These are phyloP conservation scores for Teunomyces stri DNA, from an alignment of 805 yeast genomes.

Conservation along the genomic window DNA sequence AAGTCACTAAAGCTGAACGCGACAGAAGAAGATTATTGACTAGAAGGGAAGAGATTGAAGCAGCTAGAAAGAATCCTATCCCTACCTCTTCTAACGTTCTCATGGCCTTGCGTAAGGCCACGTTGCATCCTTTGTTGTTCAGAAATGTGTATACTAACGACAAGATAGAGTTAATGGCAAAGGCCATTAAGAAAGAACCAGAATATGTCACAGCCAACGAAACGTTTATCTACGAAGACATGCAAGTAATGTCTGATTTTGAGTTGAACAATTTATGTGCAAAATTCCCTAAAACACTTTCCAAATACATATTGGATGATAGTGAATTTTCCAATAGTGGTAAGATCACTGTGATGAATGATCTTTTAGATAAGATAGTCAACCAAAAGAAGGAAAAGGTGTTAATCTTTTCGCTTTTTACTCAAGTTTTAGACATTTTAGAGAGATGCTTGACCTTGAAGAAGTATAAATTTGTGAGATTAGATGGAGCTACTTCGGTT, in stretches of 20 bases:
- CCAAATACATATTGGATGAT: conserved; percentile 50
- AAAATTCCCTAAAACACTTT: conserved; percentile 66
- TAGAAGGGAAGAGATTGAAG: conserved; percentile 32
- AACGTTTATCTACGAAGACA: conserved; percentile 82
- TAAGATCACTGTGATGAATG: conserved; percentile 58
- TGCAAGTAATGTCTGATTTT: conserved; percentile 91
- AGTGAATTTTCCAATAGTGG: conserved; percentile 68
- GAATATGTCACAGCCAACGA: conserved; percentile 76
- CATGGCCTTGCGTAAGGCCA: conserved; percentile 89
- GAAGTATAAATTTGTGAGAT: conserved; percentile 69
- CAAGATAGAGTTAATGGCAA: conserved; percentile 63
- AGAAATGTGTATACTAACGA: conserved; percentile 60
- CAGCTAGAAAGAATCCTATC: conserved; percentile 30
- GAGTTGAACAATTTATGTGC: conserved; percentile 77
- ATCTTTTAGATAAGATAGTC: conserved; percentile 57
- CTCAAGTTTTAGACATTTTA: conserved; percentile 85
- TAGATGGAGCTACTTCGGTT: conserved; percentile 94
- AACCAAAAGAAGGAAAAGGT: conserved; percentile 62
- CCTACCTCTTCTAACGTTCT: conserved; percentile 64
- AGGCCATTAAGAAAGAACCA: conserved; percentile 75
- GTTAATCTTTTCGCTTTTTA: conserved; percentile 84
- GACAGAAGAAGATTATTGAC: conserved; percentile 40
- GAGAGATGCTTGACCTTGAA: conserved; percentile 68
- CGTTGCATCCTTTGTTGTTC: conserved; percentile 87
- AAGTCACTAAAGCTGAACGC: conserved; percentile 40